phyloP scores from a whole-genome alignment of 2,329 filamentous ascomycete genomes.

The Phialocephala sp. region DNA sequence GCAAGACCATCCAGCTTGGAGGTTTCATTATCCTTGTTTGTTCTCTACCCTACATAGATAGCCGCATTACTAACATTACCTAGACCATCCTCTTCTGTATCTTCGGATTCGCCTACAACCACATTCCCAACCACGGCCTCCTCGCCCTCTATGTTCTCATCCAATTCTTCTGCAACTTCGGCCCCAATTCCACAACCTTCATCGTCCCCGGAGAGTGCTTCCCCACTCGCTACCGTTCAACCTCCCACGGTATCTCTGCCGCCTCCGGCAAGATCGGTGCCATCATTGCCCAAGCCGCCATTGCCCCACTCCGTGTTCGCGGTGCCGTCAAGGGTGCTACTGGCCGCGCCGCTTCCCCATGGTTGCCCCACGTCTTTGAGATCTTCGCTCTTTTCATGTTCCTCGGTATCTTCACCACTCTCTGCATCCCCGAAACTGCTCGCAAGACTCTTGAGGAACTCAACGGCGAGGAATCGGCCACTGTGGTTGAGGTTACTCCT shows the following conservation, averaged over 20 bases:
- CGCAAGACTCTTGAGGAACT: constrained; percentile 74
- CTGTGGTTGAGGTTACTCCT: neutral
- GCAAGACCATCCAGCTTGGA: constrained; percentile 74
- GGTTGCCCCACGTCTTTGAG: constrained; percentile 76
- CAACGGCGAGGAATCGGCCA: constrained; percentile 58
- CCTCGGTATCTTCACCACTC: constrained; percentile 67
- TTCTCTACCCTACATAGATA: neutral
- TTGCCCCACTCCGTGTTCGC: constrained; percentile 57
- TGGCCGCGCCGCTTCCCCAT: constrained; percentile 47
- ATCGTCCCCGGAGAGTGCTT: constrained; percentile 46
- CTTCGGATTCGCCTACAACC: constrained; percentile 64
- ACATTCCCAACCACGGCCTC: constrained; percentile 54
- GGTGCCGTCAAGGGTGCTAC: constrained; percentile 42
- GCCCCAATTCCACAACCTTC: constrained; percentile 45
- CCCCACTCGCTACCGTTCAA: constrained; percentile 44
- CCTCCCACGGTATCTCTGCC: constrained; percentile 45
- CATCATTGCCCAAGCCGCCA: constrained; percentile 54
- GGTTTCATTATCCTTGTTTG: constrained; percentile 62
- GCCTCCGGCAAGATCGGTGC: constrained; percentile 44
- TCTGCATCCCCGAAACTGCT: constrained; percentile 80
- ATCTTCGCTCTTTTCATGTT: constrained; percentile 85
- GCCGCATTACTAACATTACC: neutral
- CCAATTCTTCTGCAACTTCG: constrained; percentile 72
- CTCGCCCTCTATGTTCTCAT: constrained; percentile 67
- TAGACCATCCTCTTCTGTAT: constrained; percentile 64